Conservation (phyloP, 805 yeast species). For the Starmerella apicola region DNA sequence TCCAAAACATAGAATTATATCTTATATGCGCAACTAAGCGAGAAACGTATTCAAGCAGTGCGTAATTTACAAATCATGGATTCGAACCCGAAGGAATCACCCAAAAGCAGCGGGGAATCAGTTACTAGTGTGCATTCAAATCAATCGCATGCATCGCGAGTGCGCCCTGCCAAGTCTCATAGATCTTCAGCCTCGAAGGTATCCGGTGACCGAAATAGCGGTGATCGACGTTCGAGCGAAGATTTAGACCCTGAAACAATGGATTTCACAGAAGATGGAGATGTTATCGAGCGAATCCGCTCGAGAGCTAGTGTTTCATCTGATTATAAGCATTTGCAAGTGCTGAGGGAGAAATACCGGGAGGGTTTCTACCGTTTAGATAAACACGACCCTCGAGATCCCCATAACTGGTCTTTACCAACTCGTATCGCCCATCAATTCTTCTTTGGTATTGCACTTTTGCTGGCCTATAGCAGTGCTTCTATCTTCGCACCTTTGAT, state of each 20-base stretch:
- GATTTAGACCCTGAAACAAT: not conserved
- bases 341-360: conserved; percentile 7
- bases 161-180: no score
- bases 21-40: no score
- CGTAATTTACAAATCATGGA: no score
- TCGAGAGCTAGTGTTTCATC: conserved; percentile 12
- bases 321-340: not conserved
- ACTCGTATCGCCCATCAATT: conserved; percentile 34
- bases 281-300: conserved; percentile 9
- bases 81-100: no score
- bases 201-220: not conserved
- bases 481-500: conserved; percentile 47
- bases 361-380: conserved; percentile 13
- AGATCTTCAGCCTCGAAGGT: no score
- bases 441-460: conserved; percentile 34
- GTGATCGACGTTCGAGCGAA: not conserved
- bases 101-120: no score
- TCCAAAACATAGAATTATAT: no score
- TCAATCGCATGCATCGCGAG: not conserved
- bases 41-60: no score
- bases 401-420: conserved; percentile 41
- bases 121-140: not conserved
- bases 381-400: conserved; percentile 23
- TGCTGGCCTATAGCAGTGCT: conserved; percentile 44
- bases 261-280: conserved; percentile 11